Conservation (phyloP, 2,329 filamentous ascomycete species). For the Colletotrichum tabaci region DNA sequence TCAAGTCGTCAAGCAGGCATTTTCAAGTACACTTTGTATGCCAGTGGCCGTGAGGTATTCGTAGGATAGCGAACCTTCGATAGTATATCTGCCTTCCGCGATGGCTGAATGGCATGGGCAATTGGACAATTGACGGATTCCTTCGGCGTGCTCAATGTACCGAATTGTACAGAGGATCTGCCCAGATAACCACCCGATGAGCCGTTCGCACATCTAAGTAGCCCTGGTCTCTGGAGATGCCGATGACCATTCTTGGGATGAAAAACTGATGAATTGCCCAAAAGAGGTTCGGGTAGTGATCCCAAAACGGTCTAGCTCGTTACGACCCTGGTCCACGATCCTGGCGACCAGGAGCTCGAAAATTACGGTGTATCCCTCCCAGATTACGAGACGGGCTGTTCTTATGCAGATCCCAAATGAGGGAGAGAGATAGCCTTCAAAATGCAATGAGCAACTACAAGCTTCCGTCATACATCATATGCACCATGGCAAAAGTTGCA, state of each 20-base stretch:
- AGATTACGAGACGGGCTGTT: slow-evolving; percentile 18
- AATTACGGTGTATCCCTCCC: slow-evolving; percentile 32
- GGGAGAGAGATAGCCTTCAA: background rate
- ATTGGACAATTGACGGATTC: background rate
- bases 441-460: background rate
- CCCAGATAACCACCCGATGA: background rate
- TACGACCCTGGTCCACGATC: slow-evolving; percentile 19
- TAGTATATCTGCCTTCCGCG: background rate
- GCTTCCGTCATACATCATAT: background rate
- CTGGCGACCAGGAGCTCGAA: slow-evolving; percentile 29
- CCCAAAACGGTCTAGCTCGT: slow-evolving; percentile 25
- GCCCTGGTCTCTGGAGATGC: slow-evolving; percentile 25
- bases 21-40: too few species aligned
- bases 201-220: background rate
- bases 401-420: slow-evolving; percentile 21
- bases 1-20: background rate
- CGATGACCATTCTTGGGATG: slow-evolving; percentile 26
- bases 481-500: background rate
- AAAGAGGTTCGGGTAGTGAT: slow-evolving; percentile 25
- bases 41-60: too few species aligned
- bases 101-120: background rate
- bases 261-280: slow-evolving; percentile 3
- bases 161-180: slow-evolving; percentile 1
- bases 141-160: slow-evolving; percentile 6
- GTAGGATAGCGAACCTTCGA: too few species aligned